Conservation (phyloP, 2,329 filamentous ascomycete genomes). For the Cryphonectria nitschkei region DNA sequence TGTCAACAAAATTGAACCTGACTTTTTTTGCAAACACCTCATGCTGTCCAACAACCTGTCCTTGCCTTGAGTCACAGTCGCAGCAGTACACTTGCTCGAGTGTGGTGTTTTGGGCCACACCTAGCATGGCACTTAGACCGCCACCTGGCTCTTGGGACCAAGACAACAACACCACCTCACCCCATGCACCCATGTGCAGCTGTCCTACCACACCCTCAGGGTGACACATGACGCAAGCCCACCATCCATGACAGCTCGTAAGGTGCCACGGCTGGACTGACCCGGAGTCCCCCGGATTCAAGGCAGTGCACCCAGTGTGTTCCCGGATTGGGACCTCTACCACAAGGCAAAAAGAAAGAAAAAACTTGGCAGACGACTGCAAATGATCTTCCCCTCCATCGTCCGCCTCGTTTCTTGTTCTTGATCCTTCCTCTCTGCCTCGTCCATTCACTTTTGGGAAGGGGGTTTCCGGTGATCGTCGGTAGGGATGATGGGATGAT, state of each 20-base stretch:
- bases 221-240: not conserved
- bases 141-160: not conserved
- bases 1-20: not conserved
- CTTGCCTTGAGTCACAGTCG: not conserved
- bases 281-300: not conserved
- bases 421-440: not conserved
- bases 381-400: not conserved
- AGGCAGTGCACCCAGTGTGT: not conserved
- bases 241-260: not conserved
- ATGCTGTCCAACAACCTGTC: not conserved
- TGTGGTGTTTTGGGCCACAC: too few species aligned
- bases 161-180: not conserved
- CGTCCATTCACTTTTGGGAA: not conserved
- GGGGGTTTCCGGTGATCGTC: not conserved
- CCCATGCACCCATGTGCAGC: not conserved
- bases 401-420: not conserved
- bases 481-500: not conserved
- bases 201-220: not conserved
- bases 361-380: not conserved
- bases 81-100: not conserved
- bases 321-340: not conserved
- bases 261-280: not conserved
- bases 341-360: not conserved
- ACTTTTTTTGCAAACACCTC: not conserved
- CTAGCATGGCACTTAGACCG: too few species aligned